Evolutionary conservation across 1,139 yeast genomes (phyloP), one percentile per base, ranked within the genome.

Genomic region (Lodderomyces beijingensis): DNA sequence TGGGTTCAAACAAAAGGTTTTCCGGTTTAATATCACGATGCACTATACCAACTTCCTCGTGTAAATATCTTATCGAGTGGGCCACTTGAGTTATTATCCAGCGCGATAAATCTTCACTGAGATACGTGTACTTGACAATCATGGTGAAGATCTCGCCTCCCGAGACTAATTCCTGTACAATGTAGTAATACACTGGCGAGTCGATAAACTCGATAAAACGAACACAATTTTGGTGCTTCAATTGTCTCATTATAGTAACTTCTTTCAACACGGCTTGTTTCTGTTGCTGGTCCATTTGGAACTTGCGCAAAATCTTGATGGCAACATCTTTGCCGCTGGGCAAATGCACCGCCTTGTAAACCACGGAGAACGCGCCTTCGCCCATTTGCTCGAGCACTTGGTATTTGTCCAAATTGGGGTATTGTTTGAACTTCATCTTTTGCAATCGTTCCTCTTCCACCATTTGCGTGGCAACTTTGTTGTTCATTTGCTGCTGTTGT

Each of bases 281-380:
- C 46, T 75, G 79, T 19, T 68, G 66, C 32, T 54, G 56, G 47
- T 73, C 76, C 79, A 75, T 70, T 45, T 65, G 73, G 39, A 66
- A 66, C 52, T 75, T 75, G 37, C 78, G 61, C 37, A 75, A 67
- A 31, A 75, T 68, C 49, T 75, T 75, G 40, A 75, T 61, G 2
- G 96, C 96, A 14, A 88, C 96, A 16, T 76, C 62, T 36, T 74
- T 66, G 12, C 73, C 53, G 2, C 63, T 43, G 2, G 50, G 46
- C 9, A 62, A 42, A 41, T 74, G 70, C 28, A 51, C 52, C 4
- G 95, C 96, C 49, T 82, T 82, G 54, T 79, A 79, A 2, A 87
- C 96, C 31, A 84, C 79, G 13, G 93, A 88, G 56, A 91, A 91
- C 0, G 98, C 93, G 6, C 98, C 98, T 55, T 89, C 95, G 2